Evolutionary conservation across 768 basidiomycete species (phyloP), one percentile per base, ranked within the genome.

Genomic region (Russula griseocarnosa): DNA sequence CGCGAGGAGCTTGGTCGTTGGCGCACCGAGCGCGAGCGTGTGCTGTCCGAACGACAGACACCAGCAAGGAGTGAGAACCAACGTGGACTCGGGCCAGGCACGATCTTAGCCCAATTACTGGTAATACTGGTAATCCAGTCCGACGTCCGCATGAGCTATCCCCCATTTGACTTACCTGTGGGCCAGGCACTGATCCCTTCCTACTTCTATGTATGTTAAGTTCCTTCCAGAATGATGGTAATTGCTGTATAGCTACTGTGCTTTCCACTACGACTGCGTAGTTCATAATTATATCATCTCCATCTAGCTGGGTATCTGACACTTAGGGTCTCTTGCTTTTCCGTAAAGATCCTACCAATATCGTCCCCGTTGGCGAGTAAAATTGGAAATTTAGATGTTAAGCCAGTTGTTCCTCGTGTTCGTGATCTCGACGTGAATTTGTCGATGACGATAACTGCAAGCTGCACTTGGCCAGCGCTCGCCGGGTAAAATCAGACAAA

Each of bases 391-490:
- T n/a, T 94, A 60, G 95, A 97, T 71, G 77, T 82, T 69, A 86
- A 83, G 69, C 84, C 88, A n/a, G 78, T 84, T 62, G 76, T 85
- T 30, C 84, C 86, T 64, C 81, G 87, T 68, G 79, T 79, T 67
- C 82, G 88, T 70, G 85, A 94, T 73, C 80, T 93, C 58, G 86
- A 94, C 73, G 80, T 82, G 70, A 96, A 96, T 76, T 97, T 75
- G 88, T 98, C 67, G 97, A 98, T 76, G 97, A 99, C 74, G 97
- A 99, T 74, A 99, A 71, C 83, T 99, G 49, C 95, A 98, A 79
- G 90, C 91, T 47, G 92, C 91, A 30, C 80, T 98, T 63, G 88
- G n/a, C 96, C 40, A 85, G 92, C 11, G 86, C 92, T 63, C 82
- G 97, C 62, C 84, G 89, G 70, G 88, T 88, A 54, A 92, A 90